Evolutionary conservation across 169 alveolate species (phyloP), one percentile per base, ranked within the genome.

Genomic region (Plasmodium cynomolgi): DNA sequence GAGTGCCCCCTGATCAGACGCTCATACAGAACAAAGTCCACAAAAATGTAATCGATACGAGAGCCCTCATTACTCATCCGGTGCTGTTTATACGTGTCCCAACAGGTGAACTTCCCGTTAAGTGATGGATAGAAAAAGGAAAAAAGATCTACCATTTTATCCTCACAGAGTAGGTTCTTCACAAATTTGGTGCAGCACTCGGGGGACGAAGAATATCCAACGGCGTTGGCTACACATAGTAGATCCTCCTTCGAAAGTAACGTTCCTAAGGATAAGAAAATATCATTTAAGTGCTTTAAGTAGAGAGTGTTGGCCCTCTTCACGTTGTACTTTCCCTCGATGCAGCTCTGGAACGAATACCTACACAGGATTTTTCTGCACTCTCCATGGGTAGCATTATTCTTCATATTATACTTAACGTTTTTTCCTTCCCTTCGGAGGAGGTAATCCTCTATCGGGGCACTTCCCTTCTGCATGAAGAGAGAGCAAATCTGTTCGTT

Each of bases 71-170:
- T 90, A 4, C 54, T 62, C 37, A 90, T 34, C 50, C 94, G 62
- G 44, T 71, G 50, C 41, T 90, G 94, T 3, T 71, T 62, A 81
- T 80, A 90, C 31, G 72, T 71, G 71, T 90, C 94, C 94, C 94
- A 90, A 39, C 94, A 90, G 7, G 94, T 90, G 39, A 90, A 90
- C 20, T 90, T 90, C 4, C 94, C 94, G 34, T 90, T 90, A 6
- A 90, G 50, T 2, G 29, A 47, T 6, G 90, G 72, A 81, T 90
- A 62, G 8, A 81, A 90, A 81, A 23, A 90, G 33, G 94, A 90
- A n/a, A 90, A 90, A 1, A 83, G 37, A 20, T 90, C 94, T 23
- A 90, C 72, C 94, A 90, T 90, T 20, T 68, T 72, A 62, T 90
- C 94, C 68, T 90, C 94, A 44, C 34, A 68, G 2, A 90, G 39